These are phyloP conservation scores for Endotrypanum monterogeii DNA, from an alignment of 208 protist species.

Conservation along the genomic window DNA sequence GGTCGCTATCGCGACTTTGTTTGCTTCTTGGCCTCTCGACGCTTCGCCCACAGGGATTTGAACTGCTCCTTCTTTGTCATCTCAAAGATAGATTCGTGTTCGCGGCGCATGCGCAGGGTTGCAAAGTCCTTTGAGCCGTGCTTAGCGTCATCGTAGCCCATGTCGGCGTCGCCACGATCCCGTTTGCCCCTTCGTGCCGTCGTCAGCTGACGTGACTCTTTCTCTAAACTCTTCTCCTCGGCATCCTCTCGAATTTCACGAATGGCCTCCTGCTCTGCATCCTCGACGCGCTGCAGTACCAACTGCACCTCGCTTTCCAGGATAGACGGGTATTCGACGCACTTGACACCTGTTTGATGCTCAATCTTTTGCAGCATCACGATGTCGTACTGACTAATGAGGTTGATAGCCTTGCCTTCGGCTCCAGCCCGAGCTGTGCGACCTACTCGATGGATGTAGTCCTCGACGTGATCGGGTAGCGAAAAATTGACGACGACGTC, in stretches of 20 bases:
- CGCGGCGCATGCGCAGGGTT: constrained; percentile 83
- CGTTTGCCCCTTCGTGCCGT: constrained; percentile 80
- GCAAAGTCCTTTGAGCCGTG: constrained; percentile 80
- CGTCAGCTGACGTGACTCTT: constrained; percentile 67
- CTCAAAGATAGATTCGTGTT: constrained; percentile 88
- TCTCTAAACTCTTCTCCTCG: constrained; percentile 78
- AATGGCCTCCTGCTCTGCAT: constrained; percentile 90
- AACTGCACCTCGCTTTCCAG: constrained; percentile 71
- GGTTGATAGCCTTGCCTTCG: constrained; percentile 92
- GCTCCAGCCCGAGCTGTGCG: constrained; percentile 96
- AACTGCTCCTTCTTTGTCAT: constrained; percentile 90
- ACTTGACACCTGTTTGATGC: constrained; percentile 93
- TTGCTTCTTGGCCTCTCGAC: constrained; percentile 70
- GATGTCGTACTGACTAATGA: constrained; percentile 98
- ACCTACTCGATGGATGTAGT: constrained; percentile 98
- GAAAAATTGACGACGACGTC: constrained; percentile 98
- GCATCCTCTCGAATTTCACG: constrained; percentile 89
- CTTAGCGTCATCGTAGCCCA: constrained; percentile 89
- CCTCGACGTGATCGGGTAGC: constrained; percentile 95
- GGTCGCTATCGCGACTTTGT: constrained; percentile 16
- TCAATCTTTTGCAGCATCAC: constrained; percentile 98
- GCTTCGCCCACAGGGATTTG: constrained; percentile 86
- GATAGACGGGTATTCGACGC: constrained; percentile 84
- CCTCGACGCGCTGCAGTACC: constrained; percentile 89
- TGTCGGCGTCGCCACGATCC: constrained; percentile 73